Evolutionary conservation across 2,329 filamentous ascomycete species (phyloP).

Genomic region (Colletotrichum trifolii): DNA sequence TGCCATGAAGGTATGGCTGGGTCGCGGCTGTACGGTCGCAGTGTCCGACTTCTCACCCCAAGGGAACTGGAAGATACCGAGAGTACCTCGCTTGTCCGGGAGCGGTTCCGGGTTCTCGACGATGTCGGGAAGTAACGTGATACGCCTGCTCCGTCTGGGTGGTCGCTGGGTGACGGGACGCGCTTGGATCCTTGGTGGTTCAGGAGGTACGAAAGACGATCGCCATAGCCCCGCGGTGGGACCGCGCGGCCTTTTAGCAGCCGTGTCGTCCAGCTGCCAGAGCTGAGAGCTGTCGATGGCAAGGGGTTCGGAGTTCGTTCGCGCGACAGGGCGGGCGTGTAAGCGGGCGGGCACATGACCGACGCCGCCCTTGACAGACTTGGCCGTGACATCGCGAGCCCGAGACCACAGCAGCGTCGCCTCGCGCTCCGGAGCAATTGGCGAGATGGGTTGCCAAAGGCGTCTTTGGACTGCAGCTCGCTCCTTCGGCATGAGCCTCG

Average conservation of each 20-base stretch:
- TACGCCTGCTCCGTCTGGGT: constrained; percentile 63
- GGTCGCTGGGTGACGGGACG: constrained; percentile 64
- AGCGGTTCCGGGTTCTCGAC: constrained; percentile 70
- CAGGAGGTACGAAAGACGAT: constrained; percentile 27
- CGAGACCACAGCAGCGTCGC: constrained; percentile 13
- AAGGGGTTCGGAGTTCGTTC: constrained; percentile 48
- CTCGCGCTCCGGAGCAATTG: constrained; percentile 28
- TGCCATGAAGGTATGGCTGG: constrained; percentile 52
- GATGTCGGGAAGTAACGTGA: constrained; percentile 72
- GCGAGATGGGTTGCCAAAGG: constrained; percentile 30
- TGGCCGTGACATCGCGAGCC: constrained; percentile 25
- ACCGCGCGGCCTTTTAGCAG: constrained; percentile 38
- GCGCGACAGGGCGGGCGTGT: constrained; percentile 48
- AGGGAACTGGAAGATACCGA: constrained; percentile 74
- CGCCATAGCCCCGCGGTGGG: constrained; percentile 46
- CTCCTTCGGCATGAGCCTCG: constrained; percentile 33
- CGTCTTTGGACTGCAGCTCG: constrained; percentile 24
- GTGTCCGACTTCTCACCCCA: constrained; percentile 73
- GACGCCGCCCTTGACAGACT: constrained; percentile 10
- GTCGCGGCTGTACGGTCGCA: constrained; percentile 55
- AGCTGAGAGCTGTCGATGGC: constrained; percentile 50
- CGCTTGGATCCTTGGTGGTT: constrained; percentile 42
- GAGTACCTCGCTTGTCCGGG: constrained; percentile 66
- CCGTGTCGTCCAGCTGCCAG: constrained; percentile 48
- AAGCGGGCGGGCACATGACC: constrained; percentile 42